Evolutionary conservation across 1,284 basidiomycete genomes (phyloP), one percentile per base, ranked within the genome.

Genomic region (Trichosporon sp.): DNA sequence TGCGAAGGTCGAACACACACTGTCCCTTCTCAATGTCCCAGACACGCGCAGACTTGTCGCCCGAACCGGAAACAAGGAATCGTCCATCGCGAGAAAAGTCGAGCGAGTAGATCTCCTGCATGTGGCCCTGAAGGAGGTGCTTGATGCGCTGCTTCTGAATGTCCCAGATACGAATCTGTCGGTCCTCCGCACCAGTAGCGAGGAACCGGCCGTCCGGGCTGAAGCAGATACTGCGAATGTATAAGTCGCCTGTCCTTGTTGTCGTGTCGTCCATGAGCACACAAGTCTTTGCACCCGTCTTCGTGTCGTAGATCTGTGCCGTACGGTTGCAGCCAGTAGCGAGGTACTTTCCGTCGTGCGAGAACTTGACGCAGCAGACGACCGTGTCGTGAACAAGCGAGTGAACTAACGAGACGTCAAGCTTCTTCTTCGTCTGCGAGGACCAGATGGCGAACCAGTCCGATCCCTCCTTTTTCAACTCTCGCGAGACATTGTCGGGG

Each of bases 381-480:
- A 95, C 91, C 90, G 91, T 95, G 78, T 96, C 92, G 78, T 99
- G 95, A 74, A 88, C 87, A 33, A 99, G 83, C 1, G 91, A 96
- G 78, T 98, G 92, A 21, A 94, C 88, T 62, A 98, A 81, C 56
- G 83, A 84, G n/a, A 99, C 91, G 77, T 98, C 93, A 62, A 96
- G 82, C 64, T 86, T 85, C 58, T 88, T 84, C 81, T 92, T 91
- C 23, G 83, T 86, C 72, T 90, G 89, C 14, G 91, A 89, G 77
- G 93, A 96, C 84, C 93, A 97, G 60, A 96, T 86, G 19, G 92
- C 93, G 73, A 95, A 90, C 95, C 95, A 99, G 79, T 98, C 96
- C 36, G 83, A 82, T 0, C 93, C 95, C 77, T 94, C 90, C 79
- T 90, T 91, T 71, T 85, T 85, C 61, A 84, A 73, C 56, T 84